Base-by-base conservation (phyloP, 2,329 filamentous ascomycete genomes). In the Aspergillus pseudoviridinutans region DNA sequence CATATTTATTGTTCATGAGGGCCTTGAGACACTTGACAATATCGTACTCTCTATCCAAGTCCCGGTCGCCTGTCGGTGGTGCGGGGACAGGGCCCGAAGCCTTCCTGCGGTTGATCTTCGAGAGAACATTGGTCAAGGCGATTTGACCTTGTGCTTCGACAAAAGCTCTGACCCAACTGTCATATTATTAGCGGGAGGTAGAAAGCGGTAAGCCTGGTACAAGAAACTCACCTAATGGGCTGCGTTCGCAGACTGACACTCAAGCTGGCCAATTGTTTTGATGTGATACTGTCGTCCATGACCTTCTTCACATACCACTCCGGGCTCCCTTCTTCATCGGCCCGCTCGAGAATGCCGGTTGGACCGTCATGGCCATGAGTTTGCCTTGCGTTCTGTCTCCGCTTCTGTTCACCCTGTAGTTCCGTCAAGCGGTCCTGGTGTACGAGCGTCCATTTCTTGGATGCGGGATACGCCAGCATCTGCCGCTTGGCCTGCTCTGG, bases 1-100 rank as follows among this genome's bases (percentile, higher is more conserved):
- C 94, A 73, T 96, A 97, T 74, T 96, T 97, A 84, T 97, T 99
- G 85, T 99, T 99, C 89, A 97, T 96, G 57, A 97, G 78, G 32
- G 92, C 92, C 79, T 97, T 97, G 58, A 99, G 78, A 78, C 94
- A 97, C 78, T 99, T 99, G 71, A 96, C 86, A 61, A 99, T 96
- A 71, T 97, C 94, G 72, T 97, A 97, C 77, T 96, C 92, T 65
- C 89, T 86, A 70, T 97, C 92, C 51, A 94, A 81, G 69, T 93
- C 90, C 73, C 89, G 91, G 66, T 96, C 91, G 57, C 79, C 84
- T 74, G 78, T 76, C 28, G 80, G 84, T 35, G 80, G 75, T 4
- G 86, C 84, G 25, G 84, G 83, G 3, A 86, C 84, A 2, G 90
- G 89, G 4, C 90, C 90, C 56, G 86, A 83, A 25, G 85, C 87